phyloP scores from a whole-genome alignment of 2,329 filamentous ascomycete species.

The Diaporthe aspalathi region DNA sequence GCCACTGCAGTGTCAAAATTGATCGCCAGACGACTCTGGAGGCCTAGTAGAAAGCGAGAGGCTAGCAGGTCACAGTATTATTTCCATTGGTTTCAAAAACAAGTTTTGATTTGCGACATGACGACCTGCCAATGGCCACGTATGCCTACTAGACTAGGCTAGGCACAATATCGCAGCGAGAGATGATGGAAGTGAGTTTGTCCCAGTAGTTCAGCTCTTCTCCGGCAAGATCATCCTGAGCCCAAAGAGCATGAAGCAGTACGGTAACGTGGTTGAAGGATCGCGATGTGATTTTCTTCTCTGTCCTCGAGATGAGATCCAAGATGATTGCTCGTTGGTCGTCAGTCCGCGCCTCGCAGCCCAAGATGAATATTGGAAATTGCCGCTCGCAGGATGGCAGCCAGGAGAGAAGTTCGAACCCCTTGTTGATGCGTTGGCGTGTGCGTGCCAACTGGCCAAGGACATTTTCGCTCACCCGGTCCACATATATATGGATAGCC shows the following conservation, averaged over 20 bases:
- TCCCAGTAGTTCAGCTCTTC: neutral
- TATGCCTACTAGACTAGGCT: neutral
- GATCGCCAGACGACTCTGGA: neutral
- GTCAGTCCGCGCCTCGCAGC: conserved; percentile 26
- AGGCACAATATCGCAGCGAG: neutral
- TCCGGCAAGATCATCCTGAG: conserved; percentile 1
- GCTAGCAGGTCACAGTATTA: neutral
- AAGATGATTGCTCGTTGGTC: neutral
- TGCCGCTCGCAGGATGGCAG: conserved; percentile 10
- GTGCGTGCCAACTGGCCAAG: neutral
- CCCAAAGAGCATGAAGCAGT: conserved; percentile 15
- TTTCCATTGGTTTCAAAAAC: neutral
- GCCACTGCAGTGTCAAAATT: too few relatives aligned
- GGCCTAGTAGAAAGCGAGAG: neutral
- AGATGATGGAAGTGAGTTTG: conserved; percentile 5
- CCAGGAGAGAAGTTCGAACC: neutral
- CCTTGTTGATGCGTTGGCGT: neutral
- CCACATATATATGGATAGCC: neutral
- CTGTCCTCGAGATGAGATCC: conserved; percentile 11
- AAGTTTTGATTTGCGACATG: neutral
- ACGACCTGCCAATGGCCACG: accelerated
- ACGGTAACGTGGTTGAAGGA: conserved; percentile 4
- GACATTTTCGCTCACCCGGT: conserved; percentile 3
- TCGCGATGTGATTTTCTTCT: neutral
- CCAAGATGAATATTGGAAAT: conserved; percentile 24